Evolutionary conservation across 441 rosid genomes (phyloP), one percentile per base, ranked within the genome.

Genomic region (Daphne laureola): DNA sequence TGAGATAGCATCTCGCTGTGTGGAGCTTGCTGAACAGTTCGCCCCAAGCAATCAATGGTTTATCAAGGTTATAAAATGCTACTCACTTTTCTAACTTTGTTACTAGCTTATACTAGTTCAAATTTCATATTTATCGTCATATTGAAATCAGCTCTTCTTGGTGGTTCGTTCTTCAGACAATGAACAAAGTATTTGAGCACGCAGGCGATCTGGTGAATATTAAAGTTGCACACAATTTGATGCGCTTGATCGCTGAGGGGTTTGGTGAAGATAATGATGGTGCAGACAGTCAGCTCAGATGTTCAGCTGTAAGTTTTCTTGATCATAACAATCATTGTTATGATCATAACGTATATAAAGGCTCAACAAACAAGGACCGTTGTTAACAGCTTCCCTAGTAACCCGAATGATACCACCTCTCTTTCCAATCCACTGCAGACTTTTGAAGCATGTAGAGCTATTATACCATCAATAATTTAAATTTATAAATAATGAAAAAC

Each of bases 41-140:
- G 99, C 96, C 41, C 96, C 97, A 27, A 87, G 91, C 63, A 93
- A 87, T 75, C 96, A 78, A 42, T 93, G 97, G 99, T 90, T 93
- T 69, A 93, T 93, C 63, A 87, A 80, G 95, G 99, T 93, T 75
- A 48, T 61, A 54, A 14, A 18, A 51, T 55, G 15, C 49, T 62
- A 57, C 51, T 67, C 49, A 61, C 57, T 51, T 23, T 18, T 52
- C 43, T 38, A 54, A 36, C 27, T 12, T 25, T 23, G 52, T 26
- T 5, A 9, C 38, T 12, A 18, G 38, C 50, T 55, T 42, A 14
- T 23, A n/a, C n/a, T n/a, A 21, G 8, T 31, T 31, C 38, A 31
- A 31, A 31, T n/a, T 59, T 23, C 46, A 45, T 14, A 13, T 55
- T 54, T 42, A 43, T 57, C 49, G 49, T 54, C 25, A 18, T 55